Evolutionary conservation across 2,329 filamentous ascomycete genomes (phyloP).

Genomic region (Penicillium psychrosexuale): DNA sequence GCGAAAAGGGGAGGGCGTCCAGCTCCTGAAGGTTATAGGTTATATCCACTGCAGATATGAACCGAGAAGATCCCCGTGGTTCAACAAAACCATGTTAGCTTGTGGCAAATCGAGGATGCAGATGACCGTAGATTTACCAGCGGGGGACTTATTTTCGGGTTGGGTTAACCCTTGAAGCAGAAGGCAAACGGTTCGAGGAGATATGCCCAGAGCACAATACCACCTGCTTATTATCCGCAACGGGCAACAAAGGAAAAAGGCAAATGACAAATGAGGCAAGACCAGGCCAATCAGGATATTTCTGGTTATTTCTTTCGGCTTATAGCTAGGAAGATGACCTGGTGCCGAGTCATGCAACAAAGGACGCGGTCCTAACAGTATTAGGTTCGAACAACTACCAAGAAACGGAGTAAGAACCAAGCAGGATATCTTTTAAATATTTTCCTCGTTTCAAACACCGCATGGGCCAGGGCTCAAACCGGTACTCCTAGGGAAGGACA

Average conservation of each 20-base stretch:
- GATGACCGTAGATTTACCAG: neutral
- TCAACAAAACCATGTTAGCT: neutral
- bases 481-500: neutral
- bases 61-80: neutral
- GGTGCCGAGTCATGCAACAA: neutral
- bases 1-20: neutral
- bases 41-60: conserved; percentile 6
- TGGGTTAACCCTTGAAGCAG: neutral
- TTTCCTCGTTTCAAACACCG: neutral
- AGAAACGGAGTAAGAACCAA: neutral
- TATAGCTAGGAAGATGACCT: neutral
- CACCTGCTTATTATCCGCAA: conserved; percentile 1
- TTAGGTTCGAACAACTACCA: neutral
- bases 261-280: neutral
- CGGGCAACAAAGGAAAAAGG: neutral
- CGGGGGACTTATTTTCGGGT: neutral
- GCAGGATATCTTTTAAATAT: neutral
- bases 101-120: neutral
- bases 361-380: neutral
- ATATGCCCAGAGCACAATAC: neutral
- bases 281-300: neutral
- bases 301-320: neutral
- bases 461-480: neutral
- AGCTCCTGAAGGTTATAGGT: neutral
- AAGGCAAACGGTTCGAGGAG: neutral